Conservation (phyloP, 352 stramenopile genomes). For the Phytophthora gonapodyides region DNA sequence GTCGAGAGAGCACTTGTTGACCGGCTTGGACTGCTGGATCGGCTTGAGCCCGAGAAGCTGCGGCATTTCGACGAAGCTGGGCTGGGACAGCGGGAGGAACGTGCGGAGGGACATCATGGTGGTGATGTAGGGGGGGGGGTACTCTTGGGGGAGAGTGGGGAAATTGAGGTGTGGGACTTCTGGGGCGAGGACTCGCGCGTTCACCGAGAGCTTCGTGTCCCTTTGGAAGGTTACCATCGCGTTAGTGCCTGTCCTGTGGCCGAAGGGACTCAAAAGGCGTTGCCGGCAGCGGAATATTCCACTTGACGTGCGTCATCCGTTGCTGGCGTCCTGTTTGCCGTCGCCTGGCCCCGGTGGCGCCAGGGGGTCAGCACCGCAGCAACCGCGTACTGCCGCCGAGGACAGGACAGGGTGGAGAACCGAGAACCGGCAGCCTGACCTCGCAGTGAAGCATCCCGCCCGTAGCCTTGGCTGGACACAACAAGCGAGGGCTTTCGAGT, state of each 20-base stretch:
- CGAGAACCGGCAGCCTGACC: constrained; percentile 6
- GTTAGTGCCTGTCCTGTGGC: constrained; percentile 26
- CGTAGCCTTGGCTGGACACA: not conserved
- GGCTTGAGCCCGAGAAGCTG: constrained; percentile 40
- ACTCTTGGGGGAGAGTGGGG: constrained; percentile 36
- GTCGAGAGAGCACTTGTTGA: constrained; percentile 58
- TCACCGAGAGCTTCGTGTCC: constrained; percentile 41
- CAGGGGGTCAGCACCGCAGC: constrained; percentile 35
- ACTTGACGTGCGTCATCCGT: constrained; percentile 49
- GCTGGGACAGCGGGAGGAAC: constrained; percentile 43
- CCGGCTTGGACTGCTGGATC: constrained; percentile 24
- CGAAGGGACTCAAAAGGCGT: constrained; percentile 31
- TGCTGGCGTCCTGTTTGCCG: constrained; percentile 33
- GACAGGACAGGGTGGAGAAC: not conserved
- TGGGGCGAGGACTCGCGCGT: constrained; percentile 10
- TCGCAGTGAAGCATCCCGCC: constrained; percentile 1
- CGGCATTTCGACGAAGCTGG: constrained; percentile 44
- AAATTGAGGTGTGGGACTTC: constrained; percentile 42
- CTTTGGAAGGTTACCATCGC: constrained; percentile 19
- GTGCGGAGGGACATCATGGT: constrained; percentile 45
- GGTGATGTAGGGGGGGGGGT: constrained; percentile 32
- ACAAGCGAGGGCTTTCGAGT: not conserved
- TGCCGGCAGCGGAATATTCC: constrained; percentile 38
- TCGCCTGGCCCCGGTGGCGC: constrained; percentile 33
- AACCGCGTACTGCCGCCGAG: constrained; percentile 4